Conservation (phyloP, 1,284 basidiomycete species). For the Cutaneotrichosporon sp. region DNA sequence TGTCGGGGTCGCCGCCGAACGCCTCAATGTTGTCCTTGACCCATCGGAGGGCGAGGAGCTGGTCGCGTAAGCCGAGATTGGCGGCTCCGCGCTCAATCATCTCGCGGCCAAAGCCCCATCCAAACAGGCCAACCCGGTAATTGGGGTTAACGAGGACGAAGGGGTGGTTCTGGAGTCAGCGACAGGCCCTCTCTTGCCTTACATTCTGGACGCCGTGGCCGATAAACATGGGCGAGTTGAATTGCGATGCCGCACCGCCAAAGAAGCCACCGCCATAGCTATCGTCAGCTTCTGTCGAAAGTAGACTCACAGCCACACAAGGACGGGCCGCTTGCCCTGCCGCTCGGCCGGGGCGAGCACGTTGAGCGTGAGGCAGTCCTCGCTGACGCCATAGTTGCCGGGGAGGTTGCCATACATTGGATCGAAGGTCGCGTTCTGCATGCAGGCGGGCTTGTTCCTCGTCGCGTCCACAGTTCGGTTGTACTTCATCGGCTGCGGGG, state of each 20-base stretch:
- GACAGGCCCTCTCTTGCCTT: not conserved
- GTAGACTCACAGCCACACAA: conserved; percentile 30
- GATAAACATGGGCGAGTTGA: conserved; percentile 22
- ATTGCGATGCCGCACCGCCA: conserved; percentile 21
- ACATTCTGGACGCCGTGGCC: not conserved
- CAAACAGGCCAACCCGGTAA: conserved; percentile 52
- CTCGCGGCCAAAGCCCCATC: conserved; percentile 43
- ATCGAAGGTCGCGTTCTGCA: conserved; percentile 28
- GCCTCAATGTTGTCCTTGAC: conserved; percentile 50
- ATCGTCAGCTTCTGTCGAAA: not conserved
- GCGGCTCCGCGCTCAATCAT: conserved; percentile 34
- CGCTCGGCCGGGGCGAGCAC: conserved; percentile 32
- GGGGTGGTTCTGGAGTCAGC: conserved; percentile 20
- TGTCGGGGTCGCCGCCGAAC: conserved; percentile 51
- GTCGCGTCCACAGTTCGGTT: conserved; percentile 26
- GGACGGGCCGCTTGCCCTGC: conserved; percentile 34
- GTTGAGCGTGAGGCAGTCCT: conserved; percentile 50
- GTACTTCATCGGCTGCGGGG: conserved; percentile 25
- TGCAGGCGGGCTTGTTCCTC: conserved; percentile 28
- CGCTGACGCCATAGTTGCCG: conserved; percentile 25
- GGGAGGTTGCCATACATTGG: conserved; percentile 19
- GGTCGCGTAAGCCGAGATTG: conserved; percentile 50
- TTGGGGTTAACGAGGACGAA: conserved; percentile 49
- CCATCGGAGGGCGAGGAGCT: conserved; percentile 52
- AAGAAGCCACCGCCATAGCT: conserved; percentile 42